Conservation (phyloP, 371 early-diverging fungal species). For the Rhizomucor pusillus region DNA sequence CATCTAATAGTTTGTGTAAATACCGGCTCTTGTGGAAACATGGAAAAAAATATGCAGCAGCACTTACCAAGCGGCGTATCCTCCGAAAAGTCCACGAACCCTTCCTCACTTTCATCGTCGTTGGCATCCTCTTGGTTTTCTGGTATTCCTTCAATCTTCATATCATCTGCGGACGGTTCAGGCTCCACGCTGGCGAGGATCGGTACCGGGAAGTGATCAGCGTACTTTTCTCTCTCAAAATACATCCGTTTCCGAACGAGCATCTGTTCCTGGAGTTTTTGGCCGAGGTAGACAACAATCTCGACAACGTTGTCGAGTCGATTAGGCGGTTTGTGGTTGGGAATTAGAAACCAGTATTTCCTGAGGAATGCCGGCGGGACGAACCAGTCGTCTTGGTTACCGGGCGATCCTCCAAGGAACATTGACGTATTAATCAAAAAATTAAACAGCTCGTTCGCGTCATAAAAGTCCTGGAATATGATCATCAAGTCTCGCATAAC, state of each 20-base stretch:
- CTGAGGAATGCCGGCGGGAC: constrained; percentile 33
- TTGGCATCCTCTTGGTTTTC: too few relatives aligned
- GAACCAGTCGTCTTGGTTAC: constrained; percentile 39
- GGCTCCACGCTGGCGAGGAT: too few relatives aligned
- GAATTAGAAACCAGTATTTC: constrained; percentile 40
- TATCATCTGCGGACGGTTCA: too few relatives aligned
- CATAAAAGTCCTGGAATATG: constrained; percentile 40
- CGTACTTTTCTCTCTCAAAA: constrained; percentile 27
- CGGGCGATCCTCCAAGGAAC: constrained; percentile 43
- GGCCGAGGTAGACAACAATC: constrained; percentile 23
- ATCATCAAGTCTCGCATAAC: constrained; percentile 49
- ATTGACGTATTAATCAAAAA: constrained; percentile 25
- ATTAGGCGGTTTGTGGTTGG: constrained; percentile 24
- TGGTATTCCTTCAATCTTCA: too few relatives aligned
- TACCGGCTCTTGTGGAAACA: too few relatives aligned
- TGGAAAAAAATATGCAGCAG: too few relatives aligned
- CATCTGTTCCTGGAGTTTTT: constrained; percentile 22
- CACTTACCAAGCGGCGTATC: too few relatives aligned
- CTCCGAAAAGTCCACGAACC: too few relatives aligned
- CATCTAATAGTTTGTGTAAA: too few relatives aligned
- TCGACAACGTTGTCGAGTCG: constrained; percentile 35
- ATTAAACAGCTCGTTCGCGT: constrained; percentile 41
- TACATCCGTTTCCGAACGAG: constrained; percentile 33
- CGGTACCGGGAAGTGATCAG: constrained; percentile 25
- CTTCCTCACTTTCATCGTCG: too few relatives aligned